Base-by-base conservation (phyloP, 1,284 basidiomycete genomes). In the Hymenochaete sp. region DNA sequence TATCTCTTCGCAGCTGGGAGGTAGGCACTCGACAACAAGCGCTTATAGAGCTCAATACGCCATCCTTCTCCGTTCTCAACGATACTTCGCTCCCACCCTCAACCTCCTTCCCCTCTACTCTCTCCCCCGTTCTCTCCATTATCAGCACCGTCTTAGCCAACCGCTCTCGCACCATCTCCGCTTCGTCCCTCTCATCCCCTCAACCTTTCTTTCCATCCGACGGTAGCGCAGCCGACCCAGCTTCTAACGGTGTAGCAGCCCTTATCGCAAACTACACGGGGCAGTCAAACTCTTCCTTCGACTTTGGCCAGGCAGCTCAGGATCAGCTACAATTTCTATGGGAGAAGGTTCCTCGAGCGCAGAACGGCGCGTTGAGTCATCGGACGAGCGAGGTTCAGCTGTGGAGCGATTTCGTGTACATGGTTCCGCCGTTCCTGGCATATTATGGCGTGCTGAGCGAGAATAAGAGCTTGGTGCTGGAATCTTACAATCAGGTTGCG, bases 351-450 rank as follows among this genome's bases (percentile, higher is more conserved):
- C 86, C 90, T 3, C 70, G 70, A 58, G 79, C 83, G 2, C 53
- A 56, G 1, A 76, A 86, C 51, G 90, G 90, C 1, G 90, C 90
- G 0, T 79, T 93, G 26, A 91, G 86, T 2, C 91, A 93, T 60
- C 70, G 82, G 1, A 67, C 67, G 8, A 66, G 69, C 1, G 64
- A 82, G 56, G 66, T 84, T 2, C 82, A 88, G 56, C 67, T 87
- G 10, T 87, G 84, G 83, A 82, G 48, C 42, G 73, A 88, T 59
- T 88, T 70, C 46, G 71, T 87, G 5, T 91, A 86, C 63, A 91
- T 93, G 90, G 84, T 86, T 0, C 92, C 93, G 0, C 93, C 93
- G 0, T 96, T 93, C 64, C 63, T 97, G 7, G 90, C 93, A 0
- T 92, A 86, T 63, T 93, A 91, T 59, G 93, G 87, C 24, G 78